Conservation (phyloP, 2,329 filamentous ascomycete species). For the Chalaropsis ovoidea region DNA sequence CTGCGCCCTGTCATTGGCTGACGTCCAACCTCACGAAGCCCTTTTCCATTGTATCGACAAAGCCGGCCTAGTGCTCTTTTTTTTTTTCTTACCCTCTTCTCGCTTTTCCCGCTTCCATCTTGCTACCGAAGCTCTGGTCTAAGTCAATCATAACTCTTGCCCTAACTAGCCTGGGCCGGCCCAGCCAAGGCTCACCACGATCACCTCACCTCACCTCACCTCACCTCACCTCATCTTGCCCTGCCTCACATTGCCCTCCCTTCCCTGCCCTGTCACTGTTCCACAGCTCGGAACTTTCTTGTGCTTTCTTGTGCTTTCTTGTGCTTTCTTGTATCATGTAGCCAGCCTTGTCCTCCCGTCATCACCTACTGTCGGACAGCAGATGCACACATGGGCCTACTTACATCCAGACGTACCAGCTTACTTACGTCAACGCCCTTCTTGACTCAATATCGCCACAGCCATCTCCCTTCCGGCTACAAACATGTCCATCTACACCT, state of each 20-base stretch:
- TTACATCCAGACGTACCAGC: background rate
- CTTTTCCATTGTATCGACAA: conserved; percentile 6
- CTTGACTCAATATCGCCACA: too few relatives aligned
- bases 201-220: background rate
- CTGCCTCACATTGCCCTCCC: background rate
- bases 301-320: background rate
- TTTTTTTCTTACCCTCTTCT: too few relatives aligned
- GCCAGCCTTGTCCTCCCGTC: background rate
- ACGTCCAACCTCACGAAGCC: background rate
- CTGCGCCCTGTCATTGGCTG: background rate
- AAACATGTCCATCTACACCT: too few relatives aligned
- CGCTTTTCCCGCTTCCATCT: background rate
- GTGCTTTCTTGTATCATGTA: conserved; percentile 2
- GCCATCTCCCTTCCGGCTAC: too few relatives aligned
- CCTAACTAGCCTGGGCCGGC: background rate
- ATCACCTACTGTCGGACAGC: conserved; percentile 1
- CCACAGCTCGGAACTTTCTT: conserved; percentile 6
- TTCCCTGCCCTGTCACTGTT: background rate
- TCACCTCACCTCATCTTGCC: background rate
- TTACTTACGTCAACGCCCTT: background rate
- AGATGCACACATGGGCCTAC: background rate
- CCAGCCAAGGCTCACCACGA: background rate
- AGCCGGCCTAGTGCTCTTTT: conserved; percentile 9
- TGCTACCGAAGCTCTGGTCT: background rate
- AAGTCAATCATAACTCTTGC: background rate